These are phyloP conservation scores for Rhodotorula kratochvilovae DNA, from an alignment of 768 basidiomycete species.

Conservation along the genomic window DNA sequence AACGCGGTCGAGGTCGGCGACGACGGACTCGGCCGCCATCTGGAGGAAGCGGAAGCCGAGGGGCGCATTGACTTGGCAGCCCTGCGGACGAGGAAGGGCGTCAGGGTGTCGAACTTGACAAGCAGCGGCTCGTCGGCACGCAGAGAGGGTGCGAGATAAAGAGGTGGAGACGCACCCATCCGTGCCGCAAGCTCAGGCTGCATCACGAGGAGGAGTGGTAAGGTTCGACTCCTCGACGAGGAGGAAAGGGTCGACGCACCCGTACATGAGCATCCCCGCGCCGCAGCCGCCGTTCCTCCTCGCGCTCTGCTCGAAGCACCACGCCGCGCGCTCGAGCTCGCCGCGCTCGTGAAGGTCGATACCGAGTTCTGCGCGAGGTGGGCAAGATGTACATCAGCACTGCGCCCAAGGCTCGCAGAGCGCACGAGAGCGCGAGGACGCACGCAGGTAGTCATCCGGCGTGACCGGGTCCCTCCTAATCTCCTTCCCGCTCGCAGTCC, in stretches of 20 bases:
- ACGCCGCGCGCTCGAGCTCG: conserved; percentile 42
- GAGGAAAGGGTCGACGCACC: conserved; percentile 42
- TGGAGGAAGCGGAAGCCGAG: conserved; percentile 75
- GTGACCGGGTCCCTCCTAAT: conserved; percentile 12
- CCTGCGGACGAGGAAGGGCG: conserved; percentile 9
- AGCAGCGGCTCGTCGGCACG: too few relatives aligned
- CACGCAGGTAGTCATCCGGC: conserved; percentile 39
- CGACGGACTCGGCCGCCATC: conserved; percentile 73
- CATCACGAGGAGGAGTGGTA: too few relatives aligned
- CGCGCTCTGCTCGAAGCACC: conserved; percentile 43
- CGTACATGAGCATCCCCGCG: conserved; percentile 91
- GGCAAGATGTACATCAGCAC: not conserved
- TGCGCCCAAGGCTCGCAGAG: too few relatives aligned
- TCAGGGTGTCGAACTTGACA: too few relatives aligned
- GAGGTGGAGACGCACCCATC: conserved; percentile 65
- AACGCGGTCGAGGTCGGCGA: conserved; percentile 67
- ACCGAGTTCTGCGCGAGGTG: conserved; percentile 33
- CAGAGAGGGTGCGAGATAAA: too few relatives aligned
- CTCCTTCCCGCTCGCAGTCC: conserved; percentile 17
- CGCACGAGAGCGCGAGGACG: not conserved
- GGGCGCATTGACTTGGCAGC: conserved; percentile 64
- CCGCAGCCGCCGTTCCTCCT: conserved; percentile 68
- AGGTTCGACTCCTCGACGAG: too few relatives aligned
- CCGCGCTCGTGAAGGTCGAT: conserved; percentile 43
- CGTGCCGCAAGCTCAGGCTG: conserved; percentile 66